phyloP scores from a whole-genome alignment of 768 basidiomycete species.

The Lactarius vividus region DNA sequence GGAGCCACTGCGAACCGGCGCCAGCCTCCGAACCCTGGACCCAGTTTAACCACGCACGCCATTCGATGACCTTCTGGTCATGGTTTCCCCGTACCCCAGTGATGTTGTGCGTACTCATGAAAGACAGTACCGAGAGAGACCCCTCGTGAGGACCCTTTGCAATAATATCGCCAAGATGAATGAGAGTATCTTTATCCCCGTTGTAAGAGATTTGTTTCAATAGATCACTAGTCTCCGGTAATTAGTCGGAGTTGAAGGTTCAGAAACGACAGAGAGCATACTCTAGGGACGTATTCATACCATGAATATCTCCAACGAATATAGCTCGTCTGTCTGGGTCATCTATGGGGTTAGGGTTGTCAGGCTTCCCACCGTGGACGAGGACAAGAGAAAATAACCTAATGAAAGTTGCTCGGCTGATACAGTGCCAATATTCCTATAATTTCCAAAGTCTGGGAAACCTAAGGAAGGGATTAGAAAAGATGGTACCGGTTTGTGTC shows the following conservation, averaged over 20 bases:
- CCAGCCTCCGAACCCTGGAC: slow-evolving; percentile 46
- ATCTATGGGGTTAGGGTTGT: slow-evolving; percentile 37
- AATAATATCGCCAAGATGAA: slow-evolving; percentile 83
- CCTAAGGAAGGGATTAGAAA: slow-evolving; percentile 30
- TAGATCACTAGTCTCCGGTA: slow-evolving; percentile 48
- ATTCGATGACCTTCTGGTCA: slow-evolving; percentile 88
- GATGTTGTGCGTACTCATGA: slow-evolving; percentile 60
- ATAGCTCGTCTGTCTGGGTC: slow-evolving; percentile 57
- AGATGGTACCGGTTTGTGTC: not conserved
- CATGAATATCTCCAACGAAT: slow-evolving; percentile 87
- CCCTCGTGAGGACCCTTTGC: slow-evolving; percentile 61
- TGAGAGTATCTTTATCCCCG: slow-evolving; percentile 58
- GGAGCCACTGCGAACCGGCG: slow-evolving; percentile 52
- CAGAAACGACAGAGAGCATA: slow-evolving; percentile 38
- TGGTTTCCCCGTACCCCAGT: slow-evolving; percentile 92
- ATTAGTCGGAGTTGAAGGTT: not conserved
- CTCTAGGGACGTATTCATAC: slow-evolving; percentile 68
- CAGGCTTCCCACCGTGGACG: not conserved
- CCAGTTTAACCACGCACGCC: slow-evolving; percentile 87
- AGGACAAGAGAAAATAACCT: slow-evolving; percentile 36
- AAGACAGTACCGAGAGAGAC: slow-evolving; percentile 62
- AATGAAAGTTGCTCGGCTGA: slow-evolving; percentile 51
- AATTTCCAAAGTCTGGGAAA: slow-evolving; percentile 57
- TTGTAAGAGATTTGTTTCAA: slow-evolving; percentile 61
- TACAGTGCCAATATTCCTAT: slow-evolving; percentile 44